Conservation (phyloP, 176 grass and related monocot genomes). For the Leersia perrieri region DNA sequence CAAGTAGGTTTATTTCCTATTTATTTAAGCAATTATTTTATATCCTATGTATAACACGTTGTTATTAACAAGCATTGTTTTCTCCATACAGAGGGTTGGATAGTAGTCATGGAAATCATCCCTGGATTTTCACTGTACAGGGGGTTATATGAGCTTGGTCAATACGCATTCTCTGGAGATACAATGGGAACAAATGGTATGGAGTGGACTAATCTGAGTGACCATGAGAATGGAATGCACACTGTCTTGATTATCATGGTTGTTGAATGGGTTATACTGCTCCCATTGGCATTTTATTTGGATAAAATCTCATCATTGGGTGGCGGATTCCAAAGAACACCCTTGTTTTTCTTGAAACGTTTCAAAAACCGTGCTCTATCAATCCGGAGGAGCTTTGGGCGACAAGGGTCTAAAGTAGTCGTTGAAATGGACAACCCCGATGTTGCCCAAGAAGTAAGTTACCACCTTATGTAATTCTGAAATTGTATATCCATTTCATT, state of each 20-base stretch:
- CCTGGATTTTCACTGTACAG: slow-evolving; percentile 86
- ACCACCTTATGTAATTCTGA: not conserved
- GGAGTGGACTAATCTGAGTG: slow-evolving; percentile 66
- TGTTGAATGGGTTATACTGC: slow-evolving; percentile 64
- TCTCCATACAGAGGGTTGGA: slow-evolving; percentile 59
- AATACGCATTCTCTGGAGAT: slow-evolving; percentile 58
- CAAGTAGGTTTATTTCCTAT: slow-evolving; percentile 59
- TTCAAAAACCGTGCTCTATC: slow-evolving; percentile 45
- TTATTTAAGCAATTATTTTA: not conserved
- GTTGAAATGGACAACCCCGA: slow-evolving; percentile 72
- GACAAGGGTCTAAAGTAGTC: slow-evolving; percentile 59
- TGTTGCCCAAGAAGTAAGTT: slow-evolving; percentile 62
- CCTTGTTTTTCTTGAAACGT: slow-evolving; percentile 52
- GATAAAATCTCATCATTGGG: slow-evolving; percentile 53
- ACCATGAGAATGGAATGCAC: slow-evolving; percentile 60
- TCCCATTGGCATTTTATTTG: slow-evolving; percentile 66
- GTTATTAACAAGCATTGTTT: slow-evolving; percentile 2
- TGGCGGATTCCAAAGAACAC: slow-evolving; percentile 38
- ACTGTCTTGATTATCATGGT: slow-evolving; percentile 79
- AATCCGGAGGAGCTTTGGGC: slow-evolving; percentile 34
- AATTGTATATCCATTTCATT: not conserved
- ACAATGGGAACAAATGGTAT: slow-evolving; percentile 61
- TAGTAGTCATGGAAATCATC: slow-evolving; percentile 78
- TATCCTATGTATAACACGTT: slow-evolving; percentile 17
- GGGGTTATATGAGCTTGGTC: slow-evolving; percentile 72